These are phyloP conservation scores for Penicillium pancosmium DNA, from an alignment of 495 filamentous ascomycete species.

Conservation along the genomic window DNA sequence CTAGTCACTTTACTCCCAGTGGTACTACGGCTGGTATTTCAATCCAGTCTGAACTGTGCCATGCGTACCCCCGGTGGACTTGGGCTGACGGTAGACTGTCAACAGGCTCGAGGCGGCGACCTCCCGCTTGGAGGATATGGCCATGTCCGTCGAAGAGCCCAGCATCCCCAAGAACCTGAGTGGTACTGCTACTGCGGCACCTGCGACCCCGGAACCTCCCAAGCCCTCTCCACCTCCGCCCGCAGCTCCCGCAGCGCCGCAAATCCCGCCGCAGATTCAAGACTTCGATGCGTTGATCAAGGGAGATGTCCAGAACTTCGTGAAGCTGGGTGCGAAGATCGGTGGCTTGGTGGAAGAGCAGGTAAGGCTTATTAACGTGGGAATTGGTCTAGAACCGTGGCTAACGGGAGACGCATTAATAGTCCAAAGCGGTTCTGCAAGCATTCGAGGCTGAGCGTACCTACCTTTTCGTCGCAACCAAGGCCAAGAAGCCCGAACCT, in stretches of 20 bases:
- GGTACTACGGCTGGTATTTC: slow-evolving; percentile 1
- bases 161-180: slow-evolving; percentile 53
- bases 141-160: slow-evolving; percentile 63
- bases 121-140: slow-evolving; percentile 94
- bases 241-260: slow-evolving; percentile 53
- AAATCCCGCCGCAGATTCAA: slow-evolving; percentile 74
- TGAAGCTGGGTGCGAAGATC: slow-evolving; percentile 74
- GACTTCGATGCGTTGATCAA: slow-evolving; percentile 84
- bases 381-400: slow-evolving; percentile 9
- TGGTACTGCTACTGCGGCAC: slow-evolving; percentile 40
- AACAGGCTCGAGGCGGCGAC: slow-evolving; percentile 95
- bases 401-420: neutral
- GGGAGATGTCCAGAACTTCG: slow-evolving; percentile 74
- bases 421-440: slow-evolving; percentile 62
- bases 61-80: neutral
- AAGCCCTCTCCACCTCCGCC: slow-evolving; percentile 46
- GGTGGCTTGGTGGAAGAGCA: slow-evolving; percentile 81
- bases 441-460: slow-evolving; percentile 83
- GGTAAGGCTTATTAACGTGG: slow-evolving; percentile 43
- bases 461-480: slow-evolving; percentile 84
- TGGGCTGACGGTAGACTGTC: slow-evolving; percentile 29
- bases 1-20: neutral
- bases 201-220: slow-evolving; percentile 39
- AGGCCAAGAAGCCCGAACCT: slow-evolving; percentile 87
- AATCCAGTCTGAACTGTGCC: slow-evolving; percentile 4